A percentile compares a stretch with the other conserved stretches of the same genome.
Conservation (phyloP, 2,329 filamentous ascomycete genomes). For the Aspergillus pseudoterreus region DNA sequence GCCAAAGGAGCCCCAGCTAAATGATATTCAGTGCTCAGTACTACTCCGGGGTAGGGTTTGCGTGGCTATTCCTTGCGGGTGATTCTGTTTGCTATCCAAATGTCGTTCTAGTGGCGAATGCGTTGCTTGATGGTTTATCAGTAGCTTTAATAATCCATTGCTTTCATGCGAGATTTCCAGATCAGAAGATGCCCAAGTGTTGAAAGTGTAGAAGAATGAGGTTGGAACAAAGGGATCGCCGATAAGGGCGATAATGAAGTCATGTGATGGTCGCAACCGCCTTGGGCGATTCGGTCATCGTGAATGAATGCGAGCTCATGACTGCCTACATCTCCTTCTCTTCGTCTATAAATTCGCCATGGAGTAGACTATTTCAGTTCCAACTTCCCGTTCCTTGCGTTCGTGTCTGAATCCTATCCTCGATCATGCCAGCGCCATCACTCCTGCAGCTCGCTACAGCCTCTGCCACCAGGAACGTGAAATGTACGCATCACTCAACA, state of each 20-base stretch:
- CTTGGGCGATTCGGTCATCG: neutral
- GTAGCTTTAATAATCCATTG: neutral
- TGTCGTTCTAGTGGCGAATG: too few relatives aligned
- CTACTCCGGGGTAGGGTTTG: too few relatives aligned
- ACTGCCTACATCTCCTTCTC: constrained; percentile 2
- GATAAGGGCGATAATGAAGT: constrained; percentile 8
- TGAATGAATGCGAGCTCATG: neutral
- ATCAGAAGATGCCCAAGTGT: neutral
- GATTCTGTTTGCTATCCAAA: neutral
- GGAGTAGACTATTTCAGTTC: constrained; percentile 9
- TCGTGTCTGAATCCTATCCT: constrained; percentile 11
- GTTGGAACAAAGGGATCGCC: too few relatives aligned
- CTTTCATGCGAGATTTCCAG: neutral
- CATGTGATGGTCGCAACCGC: constrained; percentile 19
- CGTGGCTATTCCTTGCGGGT: too few relatives aligned
- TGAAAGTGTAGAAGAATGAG: neutral
- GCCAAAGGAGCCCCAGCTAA: neutral
- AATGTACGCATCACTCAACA: constrained; percentile 21
- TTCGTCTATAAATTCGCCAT: constrained; percentile 4
- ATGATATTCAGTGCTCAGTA: too few relatives aligned
- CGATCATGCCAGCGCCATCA: constrained; percentile 32
- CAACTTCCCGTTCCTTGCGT: constrained; percentile 14
- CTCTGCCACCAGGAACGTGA: constrained; percentile 35
- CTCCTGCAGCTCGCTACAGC: constrained; percentile 33
- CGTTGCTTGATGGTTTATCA: too few relatives aligned